Evolutionary conservation across 1,284 basidiomycete genomes (phyloP), one percentile per base, ranked within the genome.

Genomic region (Cutaneotrichosporon mucoides): DNA sequence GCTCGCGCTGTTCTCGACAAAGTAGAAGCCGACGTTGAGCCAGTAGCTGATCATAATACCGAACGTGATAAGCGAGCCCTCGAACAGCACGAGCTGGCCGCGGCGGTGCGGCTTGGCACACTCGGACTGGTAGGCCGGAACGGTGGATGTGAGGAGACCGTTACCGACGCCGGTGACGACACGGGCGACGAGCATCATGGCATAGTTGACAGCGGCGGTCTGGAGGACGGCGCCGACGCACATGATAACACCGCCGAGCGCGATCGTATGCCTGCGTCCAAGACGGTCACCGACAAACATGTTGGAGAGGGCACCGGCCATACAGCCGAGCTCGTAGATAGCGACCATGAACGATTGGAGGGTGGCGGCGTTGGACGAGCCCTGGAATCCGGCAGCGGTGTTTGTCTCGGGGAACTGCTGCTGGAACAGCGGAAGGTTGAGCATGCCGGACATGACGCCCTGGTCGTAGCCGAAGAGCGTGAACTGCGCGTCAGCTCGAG

Each of bases 31-130:
- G 38, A 56, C 38, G 49, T 56, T 56, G 50, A 56, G 24, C 59
- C 59, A 60, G 36, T 38, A 55, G 15, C 49, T 51, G 34, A 56
- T 55, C 53, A 55, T 55, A 37, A 55, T 55, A 44, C 53, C 45
- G 15, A 55, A 55, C 34, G 60, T 62, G 45, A 62, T 62, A 40
- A 81, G 66, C 6, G 78, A 76, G 43, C 81, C 81, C 34, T 82
- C 70, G 76, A 81, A 81, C 67, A 82, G 81, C 68, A 83, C 85
- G 43, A 86, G 76, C 37, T 83, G 77, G 15, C 85, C 86, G 35
- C 85, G 80, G 55, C 84, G 84, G 66, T 83, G 83, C 0, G 85
- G 84, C 62, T 85, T 84, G 2, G 85, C 70, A 57, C 86, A 85
- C 73, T 86, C 85, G 11, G 75, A 75, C 62, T 80, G 78, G 70